A percentile compares a stretch with the other conserved stretches of the same genome.
phyloP scores from a whole-genome alignment of 352 stramenopile species.

The Pythium sp. region DNA sequence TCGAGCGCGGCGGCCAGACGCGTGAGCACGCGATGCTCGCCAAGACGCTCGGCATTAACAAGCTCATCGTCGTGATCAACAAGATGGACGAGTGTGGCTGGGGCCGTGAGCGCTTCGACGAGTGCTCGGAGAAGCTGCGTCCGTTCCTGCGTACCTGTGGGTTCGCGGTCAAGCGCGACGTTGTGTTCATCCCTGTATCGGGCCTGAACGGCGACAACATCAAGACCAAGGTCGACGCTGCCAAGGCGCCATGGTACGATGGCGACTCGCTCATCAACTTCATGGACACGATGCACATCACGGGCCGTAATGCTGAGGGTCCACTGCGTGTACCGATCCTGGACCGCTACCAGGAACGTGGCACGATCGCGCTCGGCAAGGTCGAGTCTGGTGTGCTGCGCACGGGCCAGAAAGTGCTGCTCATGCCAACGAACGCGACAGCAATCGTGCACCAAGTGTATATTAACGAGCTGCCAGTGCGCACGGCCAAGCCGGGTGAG shows the following conservation, averaged over 20 bases:
- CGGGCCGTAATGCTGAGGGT: conserved; percentile 85
- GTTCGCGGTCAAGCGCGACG: conserved; percentile 97
- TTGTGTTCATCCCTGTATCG: conserved; percentile 98
- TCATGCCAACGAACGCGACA: conserved; percentile 92
- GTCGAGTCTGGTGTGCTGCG: conserved; percentile 94
- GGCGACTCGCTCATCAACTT: conserved; percentile 92
- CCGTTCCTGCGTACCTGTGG: conserved; percentile 94
- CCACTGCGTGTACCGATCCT: conserved; percentile 96
- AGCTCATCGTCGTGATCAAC: conserved; percentile 99
- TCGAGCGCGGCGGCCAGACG: conserved; percentile 97
- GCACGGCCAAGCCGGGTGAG: conserved; percentile 95
- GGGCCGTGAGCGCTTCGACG: conserved; percentile 88
- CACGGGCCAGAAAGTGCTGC: conserved; percentile 90
- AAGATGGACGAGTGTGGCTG: conserved; percentile 99
- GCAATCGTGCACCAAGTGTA: conserved; percentile 77
- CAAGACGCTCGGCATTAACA: conserved; percentile 98
- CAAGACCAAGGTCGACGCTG: conserved; percentile 83
- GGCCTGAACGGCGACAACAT: conserved; percentile 96
- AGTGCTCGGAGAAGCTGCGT: conserved; percentile 94
- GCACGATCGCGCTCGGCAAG: conserved; percentile 97
- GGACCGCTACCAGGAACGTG: conserved; percentile 96
- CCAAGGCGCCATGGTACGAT: conserved; percentile 92
- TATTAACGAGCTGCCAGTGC: conserved; percentile 93
- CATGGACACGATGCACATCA: conserved; percentile 93
- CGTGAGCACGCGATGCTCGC: conserved; percentile 98